phyloP scores from a whole-genome alignment of 2,329 filamentous ascomycete genomes.

The Fusarium nelsonii region DNA sequence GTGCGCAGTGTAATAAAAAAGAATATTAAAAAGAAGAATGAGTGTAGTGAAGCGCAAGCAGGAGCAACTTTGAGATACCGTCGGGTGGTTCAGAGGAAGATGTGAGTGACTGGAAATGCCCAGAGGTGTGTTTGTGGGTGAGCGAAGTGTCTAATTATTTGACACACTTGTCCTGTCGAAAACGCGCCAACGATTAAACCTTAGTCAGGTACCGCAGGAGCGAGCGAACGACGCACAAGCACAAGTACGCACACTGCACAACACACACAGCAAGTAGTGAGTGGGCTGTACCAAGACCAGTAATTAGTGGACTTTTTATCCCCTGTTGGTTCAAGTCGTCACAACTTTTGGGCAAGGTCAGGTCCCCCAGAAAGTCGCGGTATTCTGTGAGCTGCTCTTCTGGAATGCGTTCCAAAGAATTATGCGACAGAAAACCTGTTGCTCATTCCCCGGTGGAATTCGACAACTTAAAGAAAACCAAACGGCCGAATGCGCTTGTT shows the following conservation, averaged over 20 bases:
- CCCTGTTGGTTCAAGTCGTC: conserved; percentile 36
- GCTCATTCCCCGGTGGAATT: conserved; percentile 46
- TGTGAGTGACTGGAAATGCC: conserved; percentile 35
- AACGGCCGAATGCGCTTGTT: conserved; percentile 30
- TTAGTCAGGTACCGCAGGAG: conserved; percentile 32
- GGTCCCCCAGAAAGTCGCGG: conserved; percentile 9
- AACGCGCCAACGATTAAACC: conserved; percentile 21
- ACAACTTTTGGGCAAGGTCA: conserved; percentile 20
- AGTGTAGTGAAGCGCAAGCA: conserved; percentile 16
- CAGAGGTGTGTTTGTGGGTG: conserved; percentile 29
- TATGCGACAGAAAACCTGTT: conserved; percentile 42
- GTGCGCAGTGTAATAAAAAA: conserved; percentile 2
- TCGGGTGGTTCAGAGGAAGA: conserved; percentile 20
- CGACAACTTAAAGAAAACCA: conserved; percentile 20
- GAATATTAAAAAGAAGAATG: conserved; percentile 24
- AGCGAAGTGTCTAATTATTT: conserved; percentile 36
- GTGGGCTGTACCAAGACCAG: conserved; percentile 28
- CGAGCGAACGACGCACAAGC: conserved; percentile 32
- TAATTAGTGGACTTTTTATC: conserved; percentile 36
- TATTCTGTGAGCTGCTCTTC: conserved; percentile 26
- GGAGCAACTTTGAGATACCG: conserved; percentile 19
- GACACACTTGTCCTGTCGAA: conserved; percentile 30
- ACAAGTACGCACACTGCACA: conserved; percentile 33
- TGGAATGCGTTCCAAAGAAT: conserved; percentile 45
- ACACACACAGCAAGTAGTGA: conserved; percentile 14